Base-by-base conservation (phyloP, 2,329 filamentous ascomycete species). In the Aspergillus sp. region DNA sequence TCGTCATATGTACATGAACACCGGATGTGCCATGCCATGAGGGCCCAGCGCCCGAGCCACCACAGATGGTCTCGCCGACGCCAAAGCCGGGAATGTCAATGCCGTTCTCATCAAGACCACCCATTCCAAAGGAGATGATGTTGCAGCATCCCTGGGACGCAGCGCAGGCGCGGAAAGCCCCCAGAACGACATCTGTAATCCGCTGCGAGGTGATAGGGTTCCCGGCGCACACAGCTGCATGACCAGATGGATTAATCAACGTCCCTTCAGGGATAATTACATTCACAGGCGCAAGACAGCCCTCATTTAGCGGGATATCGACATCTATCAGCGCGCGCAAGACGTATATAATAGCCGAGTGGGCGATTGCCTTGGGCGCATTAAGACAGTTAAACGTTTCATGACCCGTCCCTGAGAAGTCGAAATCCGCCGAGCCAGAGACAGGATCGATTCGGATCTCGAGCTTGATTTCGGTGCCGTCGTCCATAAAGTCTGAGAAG, bases 1-100 rank as follows among this genome's bases (percentile, higher is more conserved):
- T 96, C 11, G 90, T 95, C 89, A 93, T 93, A 75, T 93, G 90
- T 4, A 86, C 89, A 69, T 95, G 89, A 32, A 93, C 89, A 17
- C 89, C 90, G 56, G 81, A 86, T 20, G 89, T 88, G 22, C 90
- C 90, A 58, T 88, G 81, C 90, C 90, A 95, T 18, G 82, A 82
- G 0, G 87, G 84, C 0, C 90, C 90, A 0, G 90, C 91, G 43
- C 90, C 91, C 44, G 84, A 87, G 3, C 90, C 91, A 41, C 91
- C 90, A 0, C 90, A 89, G 59, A 95, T 93, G 3, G 91, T 95
- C 73, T 95, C 91, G 71, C 93, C 93, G 78, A 93, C 93, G 8
- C 90, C 90, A 68, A 95, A 95, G 0, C 90, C 90, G 32, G 85
- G 85, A 15, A 85, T 79, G 15, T 68, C 65, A 7, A 82, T 80